Evolutionary conservation across 352 stramenopile species (phyloP), one percentile per base, ranked within the genome.

Genomic region (Globisporangium radiosum): DNA sequence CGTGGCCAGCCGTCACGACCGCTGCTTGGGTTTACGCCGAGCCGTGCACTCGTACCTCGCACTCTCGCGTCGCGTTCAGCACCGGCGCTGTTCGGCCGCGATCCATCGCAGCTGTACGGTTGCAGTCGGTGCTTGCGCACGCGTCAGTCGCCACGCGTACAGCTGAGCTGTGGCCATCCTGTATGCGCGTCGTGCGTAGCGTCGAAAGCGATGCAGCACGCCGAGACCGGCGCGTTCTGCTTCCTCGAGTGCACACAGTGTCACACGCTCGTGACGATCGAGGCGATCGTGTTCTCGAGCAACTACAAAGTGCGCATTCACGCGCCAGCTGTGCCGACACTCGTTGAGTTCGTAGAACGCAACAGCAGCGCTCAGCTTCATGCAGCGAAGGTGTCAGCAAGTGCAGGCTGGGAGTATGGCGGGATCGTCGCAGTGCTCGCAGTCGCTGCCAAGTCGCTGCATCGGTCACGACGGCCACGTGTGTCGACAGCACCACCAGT

Each of bases 141-240:
- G 52, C 76, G 78, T 3, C 72, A 83, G 56, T 74, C 72, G 10
- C 71, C 78, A 8, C 74, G 76, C 39, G 75, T 92, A 1, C 82
- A 89, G 33, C 65, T 92, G 15, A 79, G 72, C 52, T 92, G 82
- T 56, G 72, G 79, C 9, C 82, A 92, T 25, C 64, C 70, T 2
- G 60, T 92, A 38, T 92, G 82, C 58, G 63, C 75, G 4, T 64
- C 68, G 25, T 92, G 82, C 56, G 63, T 86, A 50, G 68, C 78
- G 13, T 85, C 76, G 13, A 59, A 64, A 19, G 60, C 71, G 3
- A 69, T 87, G 52, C 65, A 65, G 19, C 71, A 83, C 56, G 66
- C 74, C 8, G 76, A 85, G 39, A 57, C 68, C 53, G 65, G 69
- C 7, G 44, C 60, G 15, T 69, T 71, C 36, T 87, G 75, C 52